Base-by-base conservation (phyloP, 2,329 filamentous ascomycete genomes). In the Fusarium temperatum region DNA sequence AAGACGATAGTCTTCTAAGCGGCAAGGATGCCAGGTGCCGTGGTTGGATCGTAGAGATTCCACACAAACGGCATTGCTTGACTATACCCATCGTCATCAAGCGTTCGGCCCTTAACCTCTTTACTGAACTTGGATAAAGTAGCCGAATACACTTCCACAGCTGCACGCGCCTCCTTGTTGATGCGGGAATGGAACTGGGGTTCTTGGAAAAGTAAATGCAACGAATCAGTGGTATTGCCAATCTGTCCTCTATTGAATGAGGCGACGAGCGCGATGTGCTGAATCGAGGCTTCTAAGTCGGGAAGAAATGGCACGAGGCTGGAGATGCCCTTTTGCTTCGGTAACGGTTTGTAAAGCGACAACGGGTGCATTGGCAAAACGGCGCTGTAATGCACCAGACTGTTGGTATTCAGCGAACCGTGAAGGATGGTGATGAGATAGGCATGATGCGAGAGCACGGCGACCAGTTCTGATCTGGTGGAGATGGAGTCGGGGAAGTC, bases 81-180 rank as follows among this genome's bases (percentile, higher is more conserved):
- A 18, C 51, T 39, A 8, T 3, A 5, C 2, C 51, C n/a, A 18
- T 54, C 8, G 0, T 3, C 5, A 13, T 12, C 20, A 2, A 54
- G 10, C 4, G 26, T 54, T 5, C 51, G 13, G 0, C 9, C 24
- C 1, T 39, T 17, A 2, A 39, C 24, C 0, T 28, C 5, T 9
- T n/a, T 3, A 4, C 35, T 54, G 5, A 54, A 54, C 51, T 2
- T 18, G 0, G 51, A 54, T 0, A 54, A 9, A 28, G 51, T n/a
- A 2, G 14, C 14, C 6, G 51, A 54, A 28, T 54, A 54, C 5
- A 4, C 24, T 28, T 54, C 1, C 18, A 14, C 35, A 4, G 35
- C 51, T 10, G 7, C 8, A 0, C 20, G 51, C 1, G 35, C 51
- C 5, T 54, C 1, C 2, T 18, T 39, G 13, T 54, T 54, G 3